Evolutionary conservation across 2,329 filamentous ascomycete species (phyloP), one percentile per base, ranked within the genome.

Genomic region (Coniochaeta prunicola): DNA sequence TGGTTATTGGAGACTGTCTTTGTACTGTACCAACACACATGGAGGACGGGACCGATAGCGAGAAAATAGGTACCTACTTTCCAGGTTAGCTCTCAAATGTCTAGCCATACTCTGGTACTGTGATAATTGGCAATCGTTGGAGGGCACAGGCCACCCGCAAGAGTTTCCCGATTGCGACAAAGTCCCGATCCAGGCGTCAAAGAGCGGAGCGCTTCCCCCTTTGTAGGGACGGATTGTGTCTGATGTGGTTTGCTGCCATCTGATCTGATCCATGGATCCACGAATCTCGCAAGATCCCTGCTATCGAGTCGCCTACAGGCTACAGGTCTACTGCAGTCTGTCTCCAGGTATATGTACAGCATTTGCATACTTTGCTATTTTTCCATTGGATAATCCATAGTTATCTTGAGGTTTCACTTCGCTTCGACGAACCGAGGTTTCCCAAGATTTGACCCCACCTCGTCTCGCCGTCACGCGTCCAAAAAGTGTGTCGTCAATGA

Each of bases 81-180:
- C n/a, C n/a, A n/a, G n/a, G n/a, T n/a, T n/a, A n/a, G n/a, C n/a
- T n/a, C n/a, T n/a, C n/a, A n/a, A n/a, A n/a, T n/a, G n/a, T n/a
- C n/a, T n/a, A n/a, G n/a, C n/a, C n/a, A n/a, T n/a, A n/a, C n/a
- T n/a, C n/a, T n/a, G n/a, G n/a, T n/a, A n/a, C n/a, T n/a, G n/a
- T n/a, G n/a, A n/a, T n/a, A n/a, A n/a, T n/a, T n/a, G 31, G 31
- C 36, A 17, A 12, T 17, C 10, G n/a, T n/a, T 40, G 5, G 6
- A 17, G 13, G 36, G 53, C 53, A 55, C 53, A 28, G 53, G n/a
- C 53, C 53, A 26, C 56, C 57, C 58, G 58, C 58, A 59, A 59
- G 53, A 28, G 40, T 50, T 59, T 33, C 58, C 58, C 28, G 28
- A 59, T 59, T 59, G 7, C 9, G 53, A 34, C 28, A 24, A 53